Evolutionary conservation across 768 basidiomycete species (phyloP).

Genomic region (Lactarius hatsudake): DNA sequence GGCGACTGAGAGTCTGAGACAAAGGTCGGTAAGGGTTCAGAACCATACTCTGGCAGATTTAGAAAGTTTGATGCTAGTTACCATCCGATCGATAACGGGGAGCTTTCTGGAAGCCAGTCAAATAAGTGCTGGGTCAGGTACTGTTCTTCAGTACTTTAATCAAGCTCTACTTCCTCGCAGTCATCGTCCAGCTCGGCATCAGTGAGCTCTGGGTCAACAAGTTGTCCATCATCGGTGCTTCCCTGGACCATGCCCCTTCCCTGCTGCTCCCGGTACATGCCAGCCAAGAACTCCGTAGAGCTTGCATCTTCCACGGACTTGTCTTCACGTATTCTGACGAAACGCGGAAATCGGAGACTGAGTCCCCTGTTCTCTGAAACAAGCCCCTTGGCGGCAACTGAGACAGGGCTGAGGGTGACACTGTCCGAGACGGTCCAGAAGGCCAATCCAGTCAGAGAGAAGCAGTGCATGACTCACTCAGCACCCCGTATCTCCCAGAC

Average conservation of each 20-base stretch:
- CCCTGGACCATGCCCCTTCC: slow-evolving; percentile 36
- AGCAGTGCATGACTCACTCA: slow-evolving; percentile 44
- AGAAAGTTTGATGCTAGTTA: slow-evolving; percentile 12
- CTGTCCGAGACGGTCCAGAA: slow-evolving; percentile 36
- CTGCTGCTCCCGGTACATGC: slow-evolving; percentile 66
- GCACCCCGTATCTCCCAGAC: slow-evolving; percentile 91
- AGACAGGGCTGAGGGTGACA: slow-evolving; percentile 83
- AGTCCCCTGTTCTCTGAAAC: slow-evolving; percentile 61
- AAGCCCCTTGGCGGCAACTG: slow-evolving; percentile 68
- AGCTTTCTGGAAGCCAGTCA: not conserved
- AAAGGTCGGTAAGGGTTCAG: not conserved
- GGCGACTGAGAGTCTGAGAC: not conserved
- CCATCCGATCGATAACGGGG: slow-evolving; percentile 17
- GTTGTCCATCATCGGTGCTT: slow-evolving; percentile 56
- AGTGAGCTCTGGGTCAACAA: slow-evolving; percentile 51
- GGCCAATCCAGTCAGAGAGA: not conserved
- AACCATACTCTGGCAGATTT: slow-evolving; percentile 1
- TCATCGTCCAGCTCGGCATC: slow-evolving; percentile 35
- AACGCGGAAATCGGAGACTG: slow-evolving; percentile 85
- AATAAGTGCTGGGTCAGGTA: not conserved
- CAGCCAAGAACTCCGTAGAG: slow-evolving; percentile 63
- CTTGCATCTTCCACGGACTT: slow-evolving; percentile 72
- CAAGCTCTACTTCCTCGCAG: slow-evolving; percentile 30
- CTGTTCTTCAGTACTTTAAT: slow-evolving; percentile 3
- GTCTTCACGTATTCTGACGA: slow-evolving; percentile 71